A percentile compares a stretch with the other conserved stretches of the same genome.
Evolutionary conservation across 2,329 filamentous ascomycete species (phyloP).

Genomic region (Anisogramma anomala): DNA sequence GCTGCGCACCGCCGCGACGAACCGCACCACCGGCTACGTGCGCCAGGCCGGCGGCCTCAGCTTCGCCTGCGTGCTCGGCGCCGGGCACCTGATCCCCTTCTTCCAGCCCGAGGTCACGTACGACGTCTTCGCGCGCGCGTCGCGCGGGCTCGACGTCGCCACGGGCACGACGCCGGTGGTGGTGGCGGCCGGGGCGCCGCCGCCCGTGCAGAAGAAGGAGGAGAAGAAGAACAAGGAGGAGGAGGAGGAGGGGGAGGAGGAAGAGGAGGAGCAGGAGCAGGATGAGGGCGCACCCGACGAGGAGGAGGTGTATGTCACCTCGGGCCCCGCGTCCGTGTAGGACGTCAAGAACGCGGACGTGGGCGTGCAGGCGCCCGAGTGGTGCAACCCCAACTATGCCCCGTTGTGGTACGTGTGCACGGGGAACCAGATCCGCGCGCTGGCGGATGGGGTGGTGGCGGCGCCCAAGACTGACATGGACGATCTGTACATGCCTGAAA

Average conservation of each 20-base stretch:
- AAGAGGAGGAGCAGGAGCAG: not conserved
- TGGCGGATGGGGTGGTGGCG: not conserved
- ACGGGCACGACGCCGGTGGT: slow-evolving; percentile 34
- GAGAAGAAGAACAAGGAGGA: not conserved
- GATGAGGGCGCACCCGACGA: not conserved
- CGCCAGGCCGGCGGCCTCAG: slow-evolving; percentile 35
- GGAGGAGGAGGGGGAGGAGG: too few species aligned
- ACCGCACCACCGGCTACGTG: slow-evolving; percentile 32
- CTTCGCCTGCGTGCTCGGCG: slow-evolving; percentile 32
- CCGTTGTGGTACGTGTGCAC: not conserved
- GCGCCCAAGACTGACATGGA: not conserved
- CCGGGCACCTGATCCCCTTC: slow-evolving; percentile 33
- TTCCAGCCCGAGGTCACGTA: slow-evolving; percentile 40
- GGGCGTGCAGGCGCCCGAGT: not conserved
- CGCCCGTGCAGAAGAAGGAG: too few species aligned
- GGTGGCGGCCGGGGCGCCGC: not conserved
- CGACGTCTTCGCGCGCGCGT: slow-evolving; percentile 36
- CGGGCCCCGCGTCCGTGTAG: slow-evolving; percentile 12
- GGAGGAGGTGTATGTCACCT: slow-evolving; percentile 5
- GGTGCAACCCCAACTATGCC: slow-evolving; percentile 8
- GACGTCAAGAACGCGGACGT: slow-evolving; percentile 10
- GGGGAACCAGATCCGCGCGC: not conserved
- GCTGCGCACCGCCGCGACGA: slow-evolving; percentile 24
- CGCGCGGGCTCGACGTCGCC: slow-evolving; percentile 36
- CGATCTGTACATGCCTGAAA: not conserved